phyloP scores from a whole-genome alignment of 495 filamentous ascomycete species.

The Penicillium coffeae region DNA sequence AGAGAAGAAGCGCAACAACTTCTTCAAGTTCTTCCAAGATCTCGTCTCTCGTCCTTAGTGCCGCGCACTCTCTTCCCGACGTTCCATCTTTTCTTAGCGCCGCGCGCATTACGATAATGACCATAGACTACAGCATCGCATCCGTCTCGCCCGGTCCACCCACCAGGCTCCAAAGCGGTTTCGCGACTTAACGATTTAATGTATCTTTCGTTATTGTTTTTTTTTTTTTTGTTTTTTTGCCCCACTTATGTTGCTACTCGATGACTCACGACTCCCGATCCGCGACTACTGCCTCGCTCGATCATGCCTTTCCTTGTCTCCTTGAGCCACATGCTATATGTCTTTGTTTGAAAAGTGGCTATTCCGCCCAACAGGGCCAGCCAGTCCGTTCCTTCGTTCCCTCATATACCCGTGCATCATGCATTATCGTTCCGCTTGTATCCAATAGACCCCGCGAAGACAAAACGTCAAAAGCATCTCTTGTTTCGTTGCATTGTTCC shows the following conservation, averaged over 20 bases:
- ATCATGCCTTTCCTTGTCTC: slow-evolving; percentile 35
- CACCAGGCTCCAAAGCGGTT: too few species aligned
- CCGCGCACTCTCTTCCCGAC: slow-evolving; percentile 4
- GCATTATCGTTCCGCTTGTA: slow-evolving; percentile 11
- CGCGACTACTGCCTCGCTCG: slow-evolving; percentile 42
- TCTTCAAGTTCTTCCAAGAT: slow-evolving; percentile 47
- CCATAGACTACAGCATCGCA: slow-evolving; percentile 19
- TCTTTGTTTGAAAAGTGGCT: not conserved
- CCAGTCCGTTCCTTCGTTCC: slow-evolving; percentile 18
- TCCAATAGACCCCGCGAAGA: slow-evolving; percentile 16
- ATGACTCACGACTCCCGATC: slow-evolving; percentile 34
- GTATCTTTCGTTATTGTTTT: slow-evolving; percentile 15
- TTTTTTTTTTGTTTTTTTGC: not conserved
- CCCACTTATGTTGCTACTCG: slow-evolving; percentile 2
- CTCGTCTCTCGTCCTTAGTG: slow-evolving; percentile 34
- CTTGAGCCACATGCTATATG: slow-evolving; percentile 1
- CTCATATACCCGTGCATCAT: slow-evolving; percentile 17
- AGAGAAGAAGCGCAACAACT: slow-evolving; percentile 36
- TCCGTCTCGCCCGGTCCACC: too few species aligned
- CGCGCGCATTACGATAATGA: slow-evolving; percentile 27
- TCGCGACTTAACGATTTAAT: slow-evolving; percentile 40
- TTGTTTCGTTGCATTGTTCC: slow-evolving; percentile 7
- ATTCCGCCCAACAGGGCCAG: not conserved
- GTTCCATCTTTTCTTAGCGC: slow-evolving; percentile 5
- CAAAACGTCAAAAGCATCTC: slow-evolving; percentile 9